These are phyloP conservation scores for Mycosphaerella sp. DNA, from an alignment of 2,329 filamentous ascomycete species.

Conservation along the genomic window DNA sequence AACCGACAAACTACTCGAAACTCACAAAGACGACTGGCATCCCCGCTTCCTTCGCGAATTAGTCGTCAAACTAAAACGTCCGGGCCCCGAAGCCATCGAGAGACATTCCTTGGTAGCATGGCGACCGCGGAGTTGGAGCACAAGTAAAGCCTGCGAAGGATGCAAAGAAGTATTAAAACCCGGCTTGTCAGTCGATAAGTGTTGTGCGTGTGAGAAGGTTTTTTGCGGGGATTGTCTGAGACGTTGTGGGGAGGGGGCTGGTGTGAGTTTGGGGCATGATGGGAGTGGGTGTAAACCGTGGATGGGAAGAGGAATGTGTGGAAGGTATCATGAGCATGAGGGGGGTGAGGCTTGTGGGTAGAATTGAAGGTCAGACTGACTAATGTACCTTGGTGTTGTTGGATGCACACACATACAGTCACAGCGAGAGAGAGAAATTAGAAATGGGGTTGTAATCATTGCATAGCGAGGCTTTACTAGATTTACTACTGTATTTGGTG, in stretches of 20 bases:
- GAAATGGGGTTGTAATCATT: no score
- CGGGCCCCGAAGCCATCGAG: conserved; percentile 38
- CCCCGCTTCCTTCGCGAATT: conserved; percentile 45
- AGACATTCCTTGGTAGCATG: conserved; percentile 40
- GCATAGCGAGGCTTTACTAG: no score
- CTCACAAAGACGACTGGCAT: conserved; percentile 45
- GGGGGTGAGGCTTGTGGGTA: conserved; percentile 29
- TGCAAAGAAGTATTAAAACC: conserved; percentile 39
- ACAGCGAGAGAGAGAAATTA: no score
- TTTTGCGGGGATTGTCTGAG: conserved; percentile 41
- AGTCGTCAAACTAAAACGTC: conserved; percentile 42
- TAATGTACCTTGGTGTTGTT: no score
- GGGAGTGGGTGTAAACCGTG: conserved; percentile 38
- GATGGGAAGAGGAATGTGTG: conserved; percentile 33
- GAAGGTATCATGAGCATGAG: conserved; percentile 36
- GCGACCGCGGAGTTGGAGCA: conserved; percentile 34
- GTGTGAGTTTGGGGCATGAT: conserved; percentile 28
- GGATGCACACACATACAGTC: no score
- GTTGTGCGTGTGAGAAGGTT: conserved; percentile 37
- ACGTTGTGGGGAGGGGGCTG: conserved; percentile 25
- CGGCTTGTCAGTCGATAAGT: conserved; percentile 34
- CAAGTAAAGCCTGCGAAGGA: conserved; percentile 35
- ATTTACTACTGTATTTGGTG: no score
- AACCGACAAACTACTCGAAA: conserved; percentile 44
- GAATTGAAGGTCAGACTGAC: not conserved